Percentiles rank a stretch among this genome's conserved stretches.
These are phyloP conservation scores for Nasturtium officinale DNA, from an alignment of 345 rosid species.

Conservation along the genomic window DNA sequence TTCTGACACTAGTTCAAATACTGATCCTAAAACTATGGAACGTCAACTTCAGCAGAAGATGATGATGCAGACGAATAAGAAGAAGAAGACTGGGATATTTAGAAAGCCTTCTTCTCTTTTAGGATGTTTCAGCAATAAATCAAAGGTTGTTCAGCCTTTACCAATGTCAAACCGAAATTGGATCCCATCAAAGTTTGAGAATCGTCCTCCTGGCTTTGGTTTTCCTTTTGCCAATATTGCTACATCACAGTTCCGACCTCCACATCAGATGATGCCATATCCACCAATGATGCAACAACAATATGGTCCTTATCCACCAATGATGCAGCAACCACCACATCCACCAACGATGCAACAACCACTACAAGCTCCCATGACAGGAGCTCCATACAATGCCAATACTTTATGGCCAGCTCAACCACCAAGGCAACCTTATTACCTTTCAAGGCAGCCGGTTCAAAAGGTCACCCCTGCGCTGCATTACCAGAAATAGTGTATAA, in stretches of 20 bases:
- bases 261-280: neutral
- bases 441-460: neutral
- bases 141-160: conserved; percentile 25
- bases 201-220: conserved; percentile 3
- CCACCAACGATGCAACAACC: neutral
- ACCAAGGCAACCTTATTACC: neutral
- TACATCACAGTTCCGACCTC: neutral
- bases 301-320: neutral
- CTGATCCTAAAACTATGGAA: conserved; percentile 26
- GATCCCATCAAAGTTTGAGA: conserved; percentile 22
- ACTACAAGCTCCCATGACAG: conserved; percentile 18
- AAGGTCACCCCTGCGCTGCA: conserved; percentile 4
- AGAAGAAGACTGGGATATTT: neutral
- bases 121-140: conserved; percentile 1
- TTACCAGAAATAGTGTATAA: neutral
- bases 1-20: conserved; percentile 8
- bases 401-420: neutral
- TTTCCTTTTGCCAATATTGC: neutral
- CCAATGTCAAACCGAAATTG: neutral
- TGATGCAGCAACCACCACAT: neutral
- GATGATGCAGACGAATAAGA: neutral
- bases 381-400: neutral
- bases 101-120: neutral
- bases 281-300: conserved; percentile 12
- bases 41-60: neutral